phyloP scores from a whole-genome alignment of 257 asterid genomes.

The Cruciata laevipes region DNA sequence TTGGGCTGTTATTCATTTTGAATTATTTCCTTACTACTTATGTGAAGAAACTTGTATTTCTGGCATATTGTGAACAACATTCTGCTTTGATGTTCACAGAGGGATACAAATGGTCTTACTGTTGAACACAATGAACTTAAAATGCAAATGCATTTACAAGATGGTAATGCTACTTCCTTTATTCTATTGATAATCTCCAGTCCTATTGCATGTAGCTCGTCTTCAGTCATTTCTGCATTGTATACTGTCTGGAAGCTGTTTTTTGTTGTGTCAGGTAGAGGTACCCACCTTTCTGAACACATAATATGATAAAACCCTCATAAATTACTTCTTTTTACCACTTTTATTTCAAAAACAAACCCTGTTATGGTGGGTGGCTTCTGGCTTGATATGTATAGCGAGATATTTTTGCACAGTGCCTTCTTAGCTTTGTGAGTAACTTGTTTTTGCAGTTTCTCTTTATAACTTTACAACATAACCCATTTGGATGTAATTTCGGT shows the following conservation, averaged over 20 bases:
- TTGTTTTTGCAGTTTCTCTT: not conserved
- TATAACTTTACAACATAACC: not conserved
- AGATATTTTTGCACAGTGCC: not conserved
- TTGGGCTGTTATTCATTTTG: not conserved
- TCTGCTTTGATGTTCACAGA: constrained; percentile 35
- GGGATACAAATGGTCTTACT: constrained; percentile 86
- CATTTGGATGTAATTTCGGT: not conserved
- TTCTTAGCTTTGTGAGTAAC: too few species aligned
- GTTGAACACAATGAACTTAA: constrained; percentile 89
- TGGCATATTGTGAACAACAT: not conserved
- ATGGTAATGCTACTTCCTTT: constrained; percentile 45
- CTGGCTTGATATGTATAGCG: not conserved
- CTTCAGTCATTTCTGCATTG: not conserved
- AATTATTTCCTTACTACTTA: not conserved
- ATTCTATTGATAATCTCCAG: not conserved
- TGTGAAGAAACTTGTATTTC: not conserved
- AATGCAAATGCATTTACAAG: constrained; percentile 89
- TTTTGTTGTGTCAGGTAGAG: not conserved
- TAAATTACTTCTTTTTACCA: too few species aligned
- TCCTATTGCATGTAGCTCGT: not conserved
- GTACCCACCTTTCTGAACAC: not conserved
- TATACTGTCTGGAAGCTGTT: not conserved
- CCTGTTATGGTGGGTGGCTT: too few species aligned
- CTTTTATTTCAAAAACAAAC: not conserved
- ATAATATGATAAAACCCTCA: too few species aligned